These are phyloP conservation scores for Pythium myriotylum DNA, from an alignment of 352 stramenopile genomes.

Conservation along the genomic window DNA sequence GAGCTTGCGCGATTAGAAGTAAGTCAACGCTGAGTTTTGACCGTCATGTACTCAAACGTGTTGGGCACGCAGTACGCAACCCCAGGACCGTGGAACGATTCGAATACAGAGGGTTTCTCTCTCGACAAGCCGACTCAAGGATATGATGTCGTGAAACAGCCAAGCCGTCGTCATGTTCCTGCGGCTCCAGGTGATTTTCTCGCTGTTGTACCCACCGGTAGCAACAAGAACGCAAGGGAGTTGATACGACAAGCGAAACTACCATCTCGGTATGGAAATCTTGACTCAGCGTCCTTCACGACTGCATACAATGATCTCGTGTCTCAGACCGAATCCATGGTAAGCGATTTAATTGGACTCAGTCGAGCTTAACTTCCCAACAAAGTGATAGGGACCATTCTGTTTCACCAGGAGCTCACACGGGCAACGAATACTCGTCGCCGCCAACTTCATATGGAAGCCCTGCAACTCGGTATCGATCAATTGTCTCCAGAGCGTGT, in stretches of 20 bases:
- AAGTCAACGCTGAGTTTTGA: neutral
- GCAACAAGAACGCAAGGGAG: conserved; percentile 11
- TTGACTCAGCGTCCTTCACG: conserved; percentile 45
- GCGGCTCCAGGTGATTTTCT: neutral
- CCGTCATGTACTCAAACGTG: too few relatives aligned
- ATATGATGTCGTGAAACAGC: neutral
- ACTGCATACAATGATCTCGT: conserved; percentile 58
- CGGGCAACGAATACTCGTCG: conserved; percentile 27
- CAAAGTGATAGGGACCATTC: neutral
- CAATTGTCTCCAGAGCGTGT: conserved; percentile 63
- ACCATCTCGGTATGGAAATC: neutral
- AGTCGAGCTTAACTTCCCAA: neutral
- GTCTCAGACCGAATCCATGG: conserved; percentile 50
- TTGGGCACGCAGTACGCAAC: conserved; percentile 17
- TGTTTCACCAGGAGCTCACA: conserved; percentile 7
- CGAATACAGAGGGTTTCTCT: conserved; percentile 7
- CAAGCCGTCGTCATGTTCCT: neutral
- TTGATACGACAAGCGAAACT: conserved; percentile 4
- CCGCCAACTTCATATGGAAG: conserved; percentile 40
- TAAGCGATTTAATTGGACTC: conserved; percentile 10
- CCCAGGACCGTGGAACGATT: conserved; percentile 27
- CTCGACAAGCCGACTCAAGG: neutral
- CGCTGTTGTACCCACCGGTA: conserved; percentile 13
- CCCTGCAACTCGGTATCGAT: conserved; percentile 53
- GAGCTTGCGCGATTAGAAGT: conserved; percentile 28